phyloP scores from a whole-genome alignment of 345 rosid species.

The Gynandropsis gynandra region DNA sequence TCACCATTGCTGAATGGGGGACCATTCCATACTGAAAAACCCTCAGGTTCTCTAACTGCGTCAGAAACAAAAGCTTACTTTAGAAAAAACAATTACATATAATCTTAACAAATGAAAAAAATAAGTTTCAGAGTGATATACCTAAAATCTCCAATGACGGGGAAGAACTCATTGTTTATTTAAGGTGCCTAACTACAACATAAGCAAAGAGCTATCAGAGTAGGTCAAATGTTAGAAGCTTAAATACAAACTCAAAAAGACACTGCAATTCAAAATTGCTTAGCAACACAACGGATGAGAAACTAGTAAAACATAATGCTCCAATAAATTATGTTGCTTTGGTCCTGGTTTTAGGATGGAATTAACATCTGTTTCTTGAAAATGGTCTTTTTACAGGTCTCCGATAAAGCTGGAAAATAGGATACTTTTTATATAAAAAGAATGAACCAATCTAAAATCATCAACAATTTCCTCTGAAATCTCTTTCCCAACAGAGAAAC shows the following conservation, averaged over 20 bases:
- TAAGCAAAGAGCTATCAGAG: neutral
- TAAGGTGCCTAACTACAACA: constrained; percentile 17
- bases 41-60: constrained; percentile 73
- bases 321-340: too few species aligned
- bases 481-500: too few species aligned
- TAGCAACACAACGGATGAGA: too few species aligned
- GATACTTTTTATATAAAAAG: too few species aligned
- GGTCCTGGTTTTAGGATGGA: too few species aligned
- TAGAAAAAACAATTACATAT: constrained; percentile 1
- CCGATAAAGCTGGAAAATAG: too few species aligned
- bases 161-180: constrained; percentile 31
- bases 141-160: constrained; percentile 75
- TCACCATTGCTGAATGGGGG: constrained; percentile 65
- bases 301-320: too few species aligned
- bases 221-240: constrained; percentile 1
- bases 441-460: constrained; percentile 13
- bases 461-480: constrained; percentile 5
- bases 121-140: constrained; percentile 20
- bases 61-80: constrained; percentile 4
- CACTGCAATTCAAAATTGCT: too few species aligned
- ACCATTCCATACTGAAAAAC: constrained; percentile 72
- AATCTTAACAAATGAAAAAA: neutral
- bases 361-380: too few species aligned
- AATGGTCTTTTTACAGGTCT: too few species aligned
- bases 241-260: too few species aligned